phyloP scores from a whole-genome alignment of 1,139 yeast species.

The Geotrichum aggregatum region DNA sequence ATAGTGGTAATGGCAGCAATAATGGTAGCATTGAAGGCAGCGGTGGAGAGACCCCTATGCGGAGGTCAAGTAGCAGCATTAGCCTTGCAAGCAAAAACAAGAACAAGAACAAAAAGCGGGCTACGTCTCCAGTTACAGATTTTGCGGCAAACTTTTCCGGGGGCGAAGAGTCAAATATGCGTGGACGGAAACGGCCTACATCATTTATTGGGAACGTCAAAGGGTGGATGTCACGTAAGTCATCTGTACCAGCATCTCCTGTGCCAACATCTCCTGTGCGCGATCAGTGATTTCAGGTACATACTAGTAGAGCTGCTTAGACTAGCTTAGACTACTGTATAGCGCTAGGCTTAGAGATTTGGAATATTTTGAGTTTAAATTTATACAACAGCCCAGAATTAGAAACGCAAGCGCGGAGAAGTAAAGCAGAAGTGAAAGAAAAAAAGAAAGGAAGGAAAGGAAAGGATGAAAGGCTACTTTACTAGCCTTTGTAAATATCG shows the following conservation, averaged over 20 bases:
- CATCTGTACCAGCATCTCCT: slow-evolving; percentile 21
- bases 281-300: background rate
- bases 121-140: slow-evolving; percentile 55
- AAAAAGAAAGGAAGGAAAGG: no score
- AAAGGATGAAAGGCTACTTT: no score
- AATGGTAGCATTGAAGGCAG: background rate
- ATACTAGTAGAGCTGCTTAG: no score
- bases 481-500: no score
- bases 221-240: slow-evolving; percentile 59
- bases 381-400: no score
- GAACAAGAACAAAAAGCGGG: slow-evolving; percentile 18
- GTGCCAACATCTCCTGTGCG: no score
- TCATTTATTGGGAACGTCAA: slow-evolving; percentile 57
- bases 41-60: slow-evolving; percentile 16
- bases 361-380: no score
- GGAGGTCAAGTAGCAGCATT: slow-evolving; percentile 21
- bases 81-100: slow-evolving; percentile 25
- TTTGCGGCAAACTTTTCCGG: slow-evolving; percentile 61
- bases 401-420: no score
- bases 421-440: no score
- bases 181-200: slow-evolving; percentile 13
- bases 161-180: slow-evolving; percentile 24
- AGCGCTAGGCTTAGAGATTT: no score
- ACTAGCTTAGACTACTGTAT: no score
- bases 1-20: slow-evolving; percentile 17